Evolutionary conservation across 2,329 filamentous ascomycete species (phyloP), one percentile per base, ranked within the genome.

Genomic region (Xylariaceae sp.): DNA sequence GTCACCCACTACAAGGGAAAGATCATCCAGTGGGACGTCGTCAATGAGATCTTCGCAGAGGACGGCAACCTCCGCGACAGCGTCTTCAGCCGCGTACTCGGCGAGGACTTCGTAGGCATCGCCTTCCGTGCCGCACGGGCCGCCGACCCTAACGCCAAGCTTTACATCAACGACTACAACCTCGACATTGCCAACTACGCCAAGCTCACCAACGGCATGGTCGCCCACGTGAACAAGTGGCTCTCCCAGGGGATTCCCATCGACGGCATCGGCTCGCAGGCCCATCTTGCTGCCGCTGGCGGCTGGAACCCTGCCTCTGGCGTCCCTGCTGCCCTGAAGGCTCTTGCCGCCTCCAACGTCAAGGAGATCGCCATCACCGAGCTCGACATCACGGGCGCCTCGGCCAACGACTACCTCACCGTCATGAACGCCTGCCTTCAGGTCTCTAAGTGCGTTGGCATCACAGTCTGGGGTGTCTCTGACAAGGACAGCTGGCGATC

Each of bases 131-230:
- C 87, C 9, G 88, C 88, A 15, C 80, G 81, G 41, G 77, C 77
- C 7, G 86, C 84, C 15, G 87, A 90, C 67, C 85, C 87, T 2
- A 64, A 71, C 48, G 85, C 85, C 3, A 86, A 86, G 72, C 77
- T 91, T 30, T 91, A 88, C 75, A 88, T 91, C 73, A 91, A 91
- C 71, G 87, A 91, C 69, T 83, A 79, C 72, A 88, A 87, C 73
- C 79, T 88, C 49, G 86, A 88, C 72, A 75, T 70, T 32, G 78
- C 85, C 16, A 77, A 62, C 59, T 80, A 81, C 64, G 74, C 79
- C 57, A 91, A 91, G 75, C 41, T 74, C 44, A 74, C 75, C 43
- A 72, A 62, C 23, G 77, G 76, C 39, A 78, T 85, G 71, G 73
- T 77, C 9, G 64, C 64, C 33, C 72, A 82, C 62, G 86, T 90